Evolutionary conservation across 1,284 basidiomycete species (phyloP), one percentile per base, ranked within the genome.

Genomic region (Inonotus hispidus): DNA sequence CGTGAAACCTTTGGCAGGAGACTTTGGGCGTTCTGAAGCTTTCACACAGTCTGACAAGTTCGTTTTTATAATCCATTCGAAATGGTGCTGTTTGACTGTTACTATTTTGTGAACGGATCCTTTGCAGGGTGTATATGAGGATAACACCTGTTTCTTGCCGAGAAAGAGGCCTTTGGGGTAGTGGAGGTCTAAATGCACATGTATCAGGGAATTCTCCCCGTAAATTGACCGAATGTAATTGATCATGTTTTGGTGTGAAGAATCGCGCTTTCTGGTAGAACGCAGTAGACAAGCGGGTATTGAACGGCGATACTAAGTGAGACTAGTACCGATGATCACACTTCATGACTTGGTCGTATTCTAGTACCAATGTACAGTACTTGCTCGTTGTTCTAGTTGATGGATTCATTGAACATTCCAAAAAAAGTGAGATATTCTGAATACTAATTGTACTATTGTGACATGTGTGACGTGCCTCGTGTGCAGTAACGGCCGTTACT

Each of bases 1-100:
- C 65, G 43, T 73, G 65, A 66, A 23, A 13, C 23, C 38, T 14
- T 21, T 27, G 50, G 53, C 35, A 43, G 35, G 23, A 21, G 37
- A 46, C 14, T 56, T 5, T 32, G 56, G 47, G 47, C 35, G 37
- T 59, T 16, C 43, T 52, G 50, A 52, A 25, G 23, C 16, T 8
- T 32, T 27, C 8, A 8, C 8, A 4, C 32, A 32, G 4, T 32
- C 32, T 32, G 32, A 43, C 41, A 14, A 14, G 7, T 16, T 43
- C 41, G 41, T 43, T 49, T 14, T 8, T 49, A 21, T 23, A 21
- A 23, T 49, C 23, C 23, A 27, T 49, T 49, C 23, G 46, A n/a
- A n/a, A n/a, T n/a, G n/a, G n/a, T n/a, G n/a, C n/a, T n/a, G n/a
- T n/a, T n/a, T n/a, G n/a, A n/a, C 32, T n/a, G n/a, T 19, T 32